Conservation (phyloP, 345 rosid genomes). For the Brassica napus region DNA sequence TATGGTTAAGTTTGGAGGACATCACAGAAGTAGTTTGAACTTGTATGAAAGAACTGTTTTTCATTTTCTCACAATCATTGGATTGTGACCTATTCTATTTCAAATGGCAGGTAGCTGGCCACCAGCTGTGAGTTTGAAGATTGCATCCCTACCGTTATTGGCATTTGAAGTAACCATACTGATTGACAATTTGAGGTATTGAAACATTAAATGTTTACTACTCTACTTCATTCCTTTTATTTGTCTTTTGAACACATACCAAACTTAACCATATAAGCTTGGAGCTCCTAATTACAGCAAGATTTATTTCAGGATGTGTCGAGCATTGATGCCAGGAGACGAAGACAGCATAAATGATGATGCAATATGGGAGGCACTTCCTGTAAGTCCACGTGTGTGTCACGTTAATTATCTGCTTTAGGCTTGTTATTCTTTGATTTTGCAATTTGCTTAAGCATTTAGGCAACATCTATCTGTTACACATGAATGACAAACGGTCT, state of each 20-base stretch:
- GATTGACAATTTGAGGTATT: conserved; percentile 88
- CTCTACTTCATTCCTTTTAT: neutral
- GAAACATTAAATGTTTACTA: neutral
- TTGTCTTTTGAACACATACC: neutral
- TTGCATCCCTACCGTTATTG: conserved; percentile 80
- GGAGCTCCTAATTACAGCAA: conserved; percentile 12
- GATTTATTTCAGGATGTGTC: conserved; percentile 75
- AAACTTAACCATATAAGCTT: neutral
- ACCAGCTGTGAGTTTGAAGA: conserved; percentile 85
- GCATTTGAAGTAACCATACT: conserved; percentile 74
- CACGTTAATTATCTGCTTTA: neutral
- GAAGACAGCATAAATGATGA: conserved; percentile 83
- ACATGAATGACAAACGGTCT: neutral
- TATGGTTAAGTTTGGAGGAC: too few relatives aligned
- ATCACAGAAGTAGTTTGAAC: neutral
- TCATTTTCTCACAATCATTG: neutral
- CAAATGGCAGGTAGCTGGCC: conserved; percentile 37
- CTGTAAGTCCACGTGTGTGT: conserved; percentile 58
- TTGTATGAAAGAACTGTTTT: neutral
- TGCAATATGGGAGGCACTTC: conserved; percentile 95
- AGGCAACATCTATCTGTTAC: conserved; percentile 10
- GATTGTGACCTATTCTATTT: conserved; percentile 17
- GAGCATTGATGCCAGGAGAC: conserved; percentile 94
- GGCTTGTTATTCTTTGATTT: conserved; percentile 1
- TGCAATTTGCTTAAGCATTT: neutral